These are phyloP conservation scores for Phytophthora cryptogea DNA, from an alignment of 352 stramenopile species.

Conservation along the genomic window DNA sequence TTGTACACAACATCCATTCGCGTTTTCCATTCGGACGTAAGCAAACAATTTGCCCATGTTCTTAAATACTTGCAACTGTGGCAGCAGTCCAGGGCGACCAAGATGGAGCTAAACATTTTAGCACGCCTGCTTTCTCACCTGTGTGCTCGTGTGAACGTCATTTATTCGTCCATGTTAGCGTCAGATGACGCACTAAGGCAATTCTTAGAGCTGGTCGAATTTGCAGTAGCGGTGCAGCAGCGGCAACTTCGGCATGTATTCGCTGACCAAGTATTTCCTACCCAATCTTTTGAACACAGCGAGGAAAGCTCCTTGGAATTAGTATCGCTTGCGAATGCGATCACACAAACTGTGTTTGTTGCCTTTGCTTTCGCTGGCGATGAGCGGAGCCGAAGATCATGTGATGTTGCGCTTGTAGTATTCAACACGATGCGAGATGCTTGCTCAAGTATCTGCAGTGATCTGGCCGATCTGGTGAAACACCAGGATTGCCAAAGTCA, in stretches of 20 bases:
- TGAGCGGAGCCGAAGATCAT: slow-evolving; percentile 1
- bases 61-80: slow-evolving; percentile 49
- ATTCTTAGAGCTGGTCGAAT: slow-evolving; percentile 41
- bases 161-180: slow-evolving; percentile 37
- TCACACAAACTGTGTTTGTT: slow-evolving; percentile 45
- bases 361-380: slow-evolving; percentile 6
- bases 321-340: slow-evolving; percentile 51
- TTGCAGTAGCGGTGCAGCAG: slow-evolving; percentile 42
- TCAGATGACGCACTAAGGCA: slow-evolving; percentile 35
- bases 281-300: slow-evolving; percentile 6
- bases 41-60: slow-evolving; percentile 46
- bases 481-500: slow-evolving; percentile 6
- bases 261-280: background rate
- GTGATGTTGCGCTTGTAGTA: slow-evolving; percentile 29
- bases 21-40: slow-evolving; percentile 53
- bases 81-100: slow-evolving; percentile 32
- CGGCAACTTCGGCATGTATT: slow-evolving; percentile 23
- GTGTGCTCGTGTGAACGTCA: slow-evolving; percentile 35
- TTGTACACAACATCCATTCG: slow-evolving; percentile 57
- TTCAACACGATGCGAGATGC: slow-evolving; percentile 33
- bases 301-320: slow-evolving; percentile 38
- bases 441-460: slow-evolving; percentile 31
- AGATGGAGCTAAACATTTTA: slow-evolving; percentile 54
- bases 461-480: slow-evolving; percentile 20
- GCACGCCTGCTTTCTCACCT: slow-evolving; percentile 44